Evolutionary conservation across 1,284 basidiomycete genomes (phyloP).

Genomic region (Pulveroboletus sp.): DNA sequence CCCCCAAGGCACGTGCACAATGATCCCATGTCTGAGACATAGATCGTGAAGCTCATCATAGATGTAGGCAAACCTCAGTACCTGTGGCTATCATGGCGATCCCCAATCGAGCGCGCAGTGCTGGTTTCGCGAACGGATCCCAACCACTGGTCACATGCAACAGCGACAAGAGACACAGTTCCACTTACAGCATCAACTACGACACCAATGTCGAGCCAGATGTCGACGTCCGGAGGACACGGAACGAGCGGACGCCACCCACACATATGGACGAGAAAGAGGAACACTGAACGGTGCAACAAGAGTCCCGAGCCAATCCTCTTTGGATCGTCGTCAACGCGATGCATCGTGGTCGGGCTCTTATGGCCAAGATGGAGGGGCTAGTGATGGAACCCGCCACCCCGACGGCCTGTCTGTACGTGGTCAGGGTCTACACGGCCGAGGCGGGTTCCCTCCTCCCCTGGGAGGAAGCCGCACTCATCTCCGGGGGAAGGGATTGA

Average conservation of each 20-base stretch:
- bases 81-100: conserved; percentile 61
- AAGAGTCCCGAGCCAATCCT: neutral
- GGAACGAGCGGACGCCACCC: neutral
- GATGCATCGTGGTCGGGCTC: neutral
- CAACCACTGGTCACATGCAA: conserved; percentile 9
- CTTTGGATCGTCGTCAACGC: neutral
- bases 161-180: neutral
- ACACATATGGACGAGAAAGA: neutral
- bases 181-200: neutral
- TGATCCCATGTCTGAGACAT: neutral
- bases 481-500: conserved; percentile 35
- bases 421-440: no score
- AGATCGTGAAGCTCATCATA: conserved; percentile 2
- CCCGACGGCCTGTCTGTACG: neutral
- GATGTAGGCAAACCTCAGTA: conserved; percentile 30
- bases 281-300: neutral
- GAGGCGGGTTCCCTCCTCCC: no score
- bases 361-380: conserved; percentile 9
- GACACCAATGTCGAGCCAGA: neutral
- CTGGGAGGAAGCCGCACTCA: conserved; percentile 14
- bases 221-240: neutral
- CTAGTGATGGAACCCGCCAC: neutral
- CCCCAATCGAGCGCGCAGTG: conserved; percentile 54
- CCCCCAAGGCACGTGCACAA: conserved; percentile 11
- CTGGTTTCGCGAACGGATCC: neutral